These are phyloP conservation scores for Pulveroboletus sp. DNA, from an alignment of 768 basidiomycete species.

Conservation along the genomic window DNA sequence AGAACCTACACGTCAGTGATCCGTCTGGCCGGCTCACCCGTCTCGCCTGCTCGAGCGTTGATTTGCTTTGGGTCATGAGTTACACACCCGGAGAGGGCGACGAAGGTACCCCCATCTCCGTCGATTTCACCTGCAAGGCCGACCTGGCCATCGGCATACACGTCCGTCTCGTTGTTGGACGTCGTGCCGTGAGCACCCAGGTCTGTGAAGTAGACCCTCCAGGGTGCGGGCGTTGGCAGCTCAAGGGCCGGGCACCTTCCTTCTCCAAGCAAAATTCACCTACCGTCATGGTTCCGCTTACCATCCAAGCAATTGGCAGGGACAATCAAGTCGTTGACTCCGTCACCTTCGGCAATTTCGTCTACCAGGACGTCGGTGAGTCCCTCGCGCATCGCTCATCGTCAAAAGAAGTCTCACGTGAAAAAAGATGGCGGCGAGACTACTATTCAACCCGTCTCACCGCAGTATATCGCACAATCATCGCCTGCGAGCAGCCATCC, in stretches of 20 bases:
- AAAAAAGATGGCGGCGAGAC: constrained; percentile 8
- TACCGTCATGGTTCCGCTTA: constrained; percentile 47
- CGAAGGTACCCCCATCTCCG: constrained; percentile 57
- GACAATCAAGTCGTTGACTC: constrained; percentile 55
- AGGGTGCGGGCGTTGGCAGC: constrained; percentile 56
- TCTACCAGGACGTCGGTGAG: constrained; percentile 52
- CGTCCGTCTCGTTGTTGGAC: constrained; percentile 72
- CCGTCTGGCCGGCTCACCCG: constrained; percentile 12
- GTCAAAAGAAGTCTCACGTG: background rate
- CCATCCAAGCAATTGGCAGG: constrained; percentile 59
- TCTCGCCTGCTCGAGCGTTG: constrained; percentile 44
- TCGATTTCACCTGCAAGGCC: constrained; percentile 41
- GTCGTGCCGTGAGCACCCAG: constrained; percentile 61
- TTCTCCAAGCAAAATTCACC: constrained; percentile 39
- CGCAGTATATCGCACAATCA: background rate
- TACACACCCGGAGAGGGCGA: constrained; percentile 65
- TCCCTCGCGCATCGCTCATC: background rate
- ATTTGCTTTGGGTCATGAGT: constrained; percentile 60
- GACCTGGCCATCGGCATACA: constrained; percentile 37
- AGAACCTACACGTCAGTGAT: constrained; percentile 12
- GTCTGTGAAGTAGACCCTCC: constrained; percentile 51
- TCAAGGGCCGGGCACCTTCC: constrained; percentile 58
- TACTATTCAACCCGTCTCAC: background rate
- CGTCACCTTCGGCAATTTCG: constrained; percentile 68
- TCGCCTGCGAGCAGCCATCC: background rate